Evolutionary conservation across 2,329 filamentous ascomycete genomes (phyloP).

Genomic region (Fusarium mangiferae): DNA sequence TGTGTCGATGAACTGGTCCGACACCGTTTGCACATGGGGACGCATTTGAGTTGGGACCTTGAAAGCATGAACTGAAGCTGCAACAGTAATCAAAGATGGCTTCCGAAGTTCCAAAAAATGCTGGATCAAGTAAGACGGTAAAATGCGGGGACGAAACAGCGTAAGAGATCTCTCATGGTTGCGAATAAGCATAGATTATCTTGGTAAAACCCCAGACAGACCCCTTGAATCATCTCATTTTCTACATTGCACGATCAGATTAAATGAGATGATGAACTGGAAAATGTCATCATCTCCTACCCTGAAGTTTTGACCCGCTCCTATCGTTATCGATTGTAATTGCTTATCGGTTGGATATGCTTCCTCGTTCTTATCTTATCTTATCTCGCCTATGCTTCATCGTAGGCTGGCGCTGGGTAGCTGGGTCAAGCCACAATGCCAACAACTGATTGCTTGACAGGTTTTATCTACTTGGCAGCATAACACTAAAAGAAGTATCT

Average conservation of each 20-base stretch:
- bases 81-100: fast-evolving
- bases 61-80: fast-evolving
- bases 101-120: too few relatives aligned
- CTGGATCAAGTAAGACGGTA: too few relatives aligned
- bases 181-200: not conserved
- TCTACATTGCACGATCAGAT: too few relatives aligned
- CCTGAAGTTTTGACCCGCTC: not conserved
- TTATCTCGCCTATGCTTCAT: too few relatives aligned
- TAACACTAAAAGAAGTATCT: not conserved
- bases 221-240: not conserved
- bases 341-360: not conserved
- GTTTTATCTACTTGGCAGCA: not conserved
- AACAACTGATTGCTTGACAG: fast-evolving
- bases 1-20: fast-evolving
- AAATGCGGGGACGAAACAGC: too few relatives aligned
- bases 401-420: not conserved
- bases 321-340: not conserved
- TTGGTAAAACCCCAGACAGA: fast-evolving
- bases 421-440: not conserved
- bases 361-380: too few relatives aligned
- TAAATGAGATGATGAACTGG: not conserved
- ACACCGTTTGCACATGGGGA: too few relatives aligned
- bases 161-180: not conserved
- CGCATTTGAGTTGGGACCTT: not conserved
- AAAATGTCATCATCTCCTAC: not conserved